Conservation (phyloP, 306 rosid species). For the Inga laurina region DNA sequence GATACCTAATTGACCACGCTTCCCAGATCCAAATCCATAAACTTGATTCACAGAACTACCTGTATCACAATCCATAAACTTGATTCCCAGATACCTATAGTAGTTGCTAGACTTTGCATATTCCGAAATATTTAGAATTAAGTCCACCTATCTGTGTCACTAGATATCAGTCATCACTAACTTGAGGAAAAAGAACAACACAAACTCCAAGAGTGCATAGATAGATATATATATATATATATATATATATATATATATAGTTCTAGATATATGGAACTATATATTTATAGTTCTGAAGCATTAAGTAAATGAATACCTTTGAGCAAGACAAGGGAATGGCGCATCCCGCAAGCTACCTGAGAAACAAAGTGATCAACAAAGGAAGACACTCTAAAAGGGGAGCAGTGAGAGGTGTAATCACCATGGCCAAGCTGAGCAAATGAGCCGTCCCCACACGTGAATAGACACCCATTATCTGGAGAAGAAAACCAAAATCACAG, state of each 20-base stretch:
- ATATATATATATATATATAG: too few relatives aligned
- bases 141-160: not conserved
- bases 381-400: conserved; percentile 60
- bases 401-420: conserved; percentile 51
- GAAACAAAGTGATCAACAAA: conserved; percentile 56
- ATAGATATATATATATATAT: too few relatives aligned
- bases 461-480: conserved; percentile 61
- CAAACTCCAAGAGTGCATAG: not conserved
- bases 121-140: not conserved
- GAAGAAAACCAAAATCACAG: conserved; percentile 21
- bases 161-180: not conserved
- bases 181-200: not conserved
- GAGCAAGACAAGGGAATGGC: conserved; percentile 81
- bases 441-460: conserved; percentile 88
- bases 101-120: not conserved
- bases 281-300: not conserved
- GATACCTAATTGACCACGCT: conserved; percentile 88
- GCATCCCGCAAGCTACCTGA: conserved; percentile 87
- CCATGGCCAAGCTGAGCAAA: conserved; percentile 99
- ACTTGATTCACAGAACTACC: conserved; percentile 51
- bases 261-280: not conserved
- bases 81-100: conserved; percentile 33
- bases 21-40: conserved; percentile 89
- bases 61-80: conserved; percentile 66
- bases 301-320: conserved; percentile 51